A percentile compares a stretch with the other conserved stretches of the same genome.
phyloP scores from a whole-genome alignment of 371 early-diverging fungal species.

The Gilbertella persicaria region DNA sequence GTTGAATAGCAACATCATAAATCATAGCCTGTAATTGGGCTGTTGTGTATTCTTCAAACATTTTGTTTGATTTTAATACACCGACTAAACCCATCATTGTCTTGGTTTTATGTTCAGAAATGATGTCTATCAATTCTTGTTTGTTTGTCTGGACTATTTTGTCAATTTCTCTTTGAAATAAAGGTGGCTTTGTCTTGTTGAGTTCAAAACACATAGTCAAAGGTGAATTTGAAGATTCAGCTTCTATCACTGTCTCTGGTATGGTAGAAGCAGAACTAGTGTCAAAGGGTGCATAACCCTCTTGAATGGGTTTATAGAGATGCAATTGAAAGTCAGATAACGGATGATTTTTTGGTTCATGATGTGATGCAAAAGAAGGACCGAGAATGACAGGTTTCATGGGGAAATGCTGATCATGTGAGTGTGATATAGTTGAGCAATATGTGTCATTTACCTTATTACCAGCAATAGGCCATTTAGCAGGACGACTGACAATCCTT shows the following conservation, averaged over 20 bases:
- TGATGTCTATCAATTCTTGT: conserved; percentile 30
- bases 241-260: not conserved
- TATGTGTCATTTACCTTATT: conserved; percentile 11
- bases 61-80: conserved; percentile 7
- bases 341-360: conserved; percentile 17
- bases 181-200: not conserved
- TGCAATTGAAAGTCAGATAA: conserved; percentile 16
- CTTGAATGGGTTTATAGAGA: not conserved
- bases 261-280: not conserved
- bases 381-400: conserved; percentile 21
- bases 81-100: conserved; percentile 16
- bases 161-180: conserved; percentile 2
- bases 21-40: conserved; percentile 48
- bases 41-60: conserved; percentile 29
- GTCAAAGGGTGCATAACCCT: conserved; percentile 9
- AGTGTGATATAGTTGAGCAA: not conserved
- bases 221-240: not conserved
- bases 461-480: conserved; percentile 11
- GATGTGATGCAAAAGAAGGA: conserved; percentile 10
- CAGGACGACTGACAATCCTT: conserved; percentile 18
- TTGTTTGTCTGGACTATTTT: not conserved
- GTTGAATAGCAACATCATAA: conserved; percentile 43
- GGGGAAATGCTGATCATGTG: conserved; percentile 11
- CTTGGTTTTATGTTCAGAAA: conserved; percentile 36
- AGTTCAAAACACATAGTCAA: conserved; percentile 1